Conservation (phyloP, 192 early-diverging fungal species). For the Gaertneriomyces semiglobifer region DNA sequence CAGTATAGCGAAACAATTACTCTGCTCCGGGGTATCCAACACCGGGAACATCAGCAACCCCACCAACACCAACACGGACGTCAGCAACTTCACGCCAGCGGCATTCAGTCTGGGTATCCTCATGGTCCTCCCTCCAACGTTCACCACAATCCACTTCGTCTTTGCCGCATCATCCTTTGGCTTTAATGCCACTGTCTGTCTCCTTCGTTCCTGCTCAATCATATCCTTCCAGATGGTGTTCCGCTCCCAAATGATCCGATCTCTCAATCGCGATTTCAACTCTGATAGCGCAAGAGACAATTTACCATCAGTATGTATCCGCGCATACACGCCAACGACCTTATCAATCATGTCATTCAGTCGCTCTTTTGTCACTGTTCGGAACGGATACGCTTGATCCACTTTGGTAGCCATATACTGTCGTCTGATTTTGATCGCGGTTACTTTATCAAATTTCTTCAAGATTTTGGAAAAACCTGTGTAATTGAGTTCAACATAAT, state of each 20-base stretch:
- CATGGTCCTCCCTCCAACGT: not conserved
- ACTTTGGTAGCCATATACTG: slow-evolving; percentile 65
- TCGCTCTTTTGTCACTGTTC: slow-evolving; percentile 52
- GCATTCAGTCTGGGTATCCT: too few species aligned
- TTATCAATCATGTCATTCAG: slow-evolving; percentile 63
- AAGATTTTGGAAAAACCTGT: slow-evolving; percentile 93
- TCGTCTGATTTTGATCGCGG: slow-evolving; percentile 66
- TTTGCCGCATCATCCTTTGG: not conserved
- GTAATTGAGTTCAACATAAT: slow-evolving; percentile 83
- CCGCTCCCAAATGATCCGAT: slow-evolving; percentile 92
- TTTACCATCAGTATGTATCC: slow-evolving; percentile 57
- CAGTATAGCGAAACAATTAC: slow-evolving; percentile 89
- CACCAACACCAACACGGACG: slow-evolving; percentile 55
- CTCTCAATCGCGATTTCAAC: slow-evolving; percentile 77
- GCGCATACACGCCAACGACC: slow-evolving; percentile 63
- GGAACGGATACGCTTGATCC: slow-evolving; percentile 67
- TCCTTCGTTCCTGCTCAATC: slow-evolving; percentile 82
- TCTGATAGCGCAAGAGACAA: slow-evolving; percentile 65
- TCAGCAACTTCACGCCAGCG: too few species aligned
- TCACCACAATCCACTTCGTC: not conserved
- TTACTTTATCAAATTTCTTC: slow-evolving; percentile 98
- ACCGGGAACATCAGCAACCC: slow-evolving; percentile 54
- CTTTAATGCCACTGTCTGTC: slow-evolving; percentile 34
- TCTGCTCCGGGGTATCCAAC: slow-evolving; percentile 72
- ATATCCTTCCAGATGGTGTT: slow-evolving; percentile 98